These are phyloP conservation scores for Amanita brunnescens DNA, from an alignment of 768 basidiomycete genomes.

Conservation along the genomic window DNA sequence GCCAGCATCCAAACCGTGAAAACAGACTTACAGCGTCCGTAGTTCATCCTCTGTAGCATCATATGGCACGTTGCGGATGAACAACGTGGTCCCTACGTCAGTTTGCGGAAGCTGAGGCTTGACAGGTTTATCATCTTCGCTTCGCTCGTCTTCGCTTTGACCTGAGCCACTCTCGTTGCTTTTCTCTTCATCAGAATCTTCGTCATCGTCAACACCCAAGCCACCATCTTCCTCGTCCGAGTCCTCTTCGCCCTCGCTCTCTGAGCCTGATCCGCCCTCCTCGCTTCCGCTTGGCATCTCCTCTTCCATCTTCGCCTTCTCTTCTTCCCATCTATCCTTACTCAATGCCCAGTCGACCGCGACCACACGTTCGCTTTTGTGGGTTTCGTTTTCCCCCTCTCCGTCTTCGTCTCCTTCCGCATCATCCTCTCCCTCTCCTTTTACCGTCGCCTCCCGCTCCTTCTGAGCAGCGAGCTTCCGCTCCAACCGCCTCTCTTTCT, in stretches of 20 bases:
- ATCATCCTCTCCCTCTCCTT: slow-evolving; percentile 22
- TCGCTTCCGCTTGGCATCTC: slow-evolving; percentile 17
- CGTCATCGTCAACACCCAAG: slow-evolving; percentile 35
- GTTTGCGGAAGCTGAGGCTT: slow-evolving; percentile 73
- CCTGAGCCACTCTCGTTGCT: slow-evolving; percentile 32
- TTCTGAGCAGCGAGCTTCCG: slow-evolving; percentile 33
- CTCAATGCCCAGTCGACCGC: slow-evolving; percentile 97
- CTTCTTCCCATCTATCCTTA: slow-evolving; percentile 87
- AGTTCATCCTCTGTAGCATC: slow-evolving; percentile 91
- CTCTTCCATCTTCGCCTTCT: slow-evolving; percentile 45
- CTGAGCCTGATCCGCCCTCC: slow-evolving; percentile 14
- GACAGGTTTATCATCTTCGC: slow-evolving; percentile 34
- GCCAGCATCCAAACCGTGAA: neutral
- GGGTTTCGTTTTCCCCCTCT: slow-evolving; percentile 25
- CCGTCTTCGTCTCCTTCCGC: slow-evolving; percentile 25
- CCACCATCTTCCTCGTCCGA: slow-evolving; percentile 27
- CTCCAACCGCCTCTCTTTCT: slow-evolving; percentile 50
- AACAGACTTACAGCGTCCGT: slow-evolving; percentile 56
- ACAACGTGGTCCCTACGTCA: slow-evolving; percentile 85
- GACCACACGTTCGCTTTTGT: slow-evolving; percentile 50
- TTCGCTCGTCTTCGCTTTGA: slow-evolving; percentile 21
- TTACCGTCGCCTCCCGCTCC: slow-evolving; percentile 16
- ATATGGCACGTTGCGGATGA: slow-evolving; percentile 91
- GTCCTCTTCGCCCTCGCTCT: slow-evolving; percentile 17
- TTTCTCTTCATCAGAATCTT: slow-evolving; percentile 27